Conservation (phyloP, 257 asterid genomes). For the Scutellaria baicalensis region DNA sequence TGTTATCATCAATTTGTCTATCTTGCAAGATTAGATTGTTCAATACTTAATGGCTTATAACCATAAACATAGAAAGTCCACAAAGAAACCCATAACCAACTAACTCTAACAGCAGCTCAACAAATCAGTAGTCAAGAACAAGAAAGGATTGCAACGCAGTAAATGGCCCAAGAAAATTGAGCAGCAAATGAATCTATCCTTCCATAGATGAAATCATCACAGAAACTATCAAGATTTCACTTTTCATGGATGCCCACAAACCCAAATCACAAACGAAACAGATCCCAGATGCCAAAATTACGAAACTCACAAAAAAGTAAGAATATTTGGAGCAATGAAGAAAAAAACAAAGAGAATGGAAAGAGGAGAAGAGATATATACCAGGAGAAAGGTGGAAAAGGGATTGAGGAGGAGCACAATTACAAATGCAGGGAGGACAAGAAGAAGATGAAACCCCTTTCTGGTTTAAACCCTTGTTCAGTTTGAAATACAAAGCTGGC, state of each 20-base stretch:
- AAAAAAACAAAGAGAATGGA: neutral
- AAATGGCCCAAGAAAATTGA: neutral
- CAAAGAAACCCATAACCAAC: neutral
- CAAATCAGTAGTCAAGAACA: neutral
- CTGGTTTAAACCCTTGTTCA: conserved; percentile 45
- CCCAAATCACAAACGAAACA: neutral
- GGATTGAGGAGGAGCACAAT: conserved; percentile 75
- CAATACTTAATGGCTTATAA: too few species aligned
- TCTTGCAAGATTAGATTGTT: neutral
- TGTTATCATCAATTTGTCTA: neutral
- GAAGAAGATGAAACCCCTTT: conserved; percentile 44
- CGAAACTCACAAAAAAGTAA: neutral
- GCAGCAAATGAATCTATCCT: neutral
- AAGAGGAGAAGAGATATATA: neutral
- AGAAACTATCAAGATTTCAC: neutral
- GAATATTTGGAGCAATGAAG: neutral
- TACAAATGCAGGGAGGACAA: conserved; percentile 68
- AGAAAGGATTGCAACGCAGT: neutral
- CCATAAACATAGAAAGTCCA: neutral
- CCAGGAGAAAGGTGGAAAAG: conserved; percentile 74
- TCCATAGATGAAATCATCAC: neutral
- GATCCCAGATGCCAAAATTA: conserved; percentile 2
- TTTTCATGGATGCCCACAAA: neutral
- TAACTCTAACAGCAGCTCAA: neutral
- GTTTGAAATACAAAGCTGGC: conserved; percentile 67